Base-by-base conservation (phyloP, 352 stramenopile species). In the Pythium sukuiense region DNA sequence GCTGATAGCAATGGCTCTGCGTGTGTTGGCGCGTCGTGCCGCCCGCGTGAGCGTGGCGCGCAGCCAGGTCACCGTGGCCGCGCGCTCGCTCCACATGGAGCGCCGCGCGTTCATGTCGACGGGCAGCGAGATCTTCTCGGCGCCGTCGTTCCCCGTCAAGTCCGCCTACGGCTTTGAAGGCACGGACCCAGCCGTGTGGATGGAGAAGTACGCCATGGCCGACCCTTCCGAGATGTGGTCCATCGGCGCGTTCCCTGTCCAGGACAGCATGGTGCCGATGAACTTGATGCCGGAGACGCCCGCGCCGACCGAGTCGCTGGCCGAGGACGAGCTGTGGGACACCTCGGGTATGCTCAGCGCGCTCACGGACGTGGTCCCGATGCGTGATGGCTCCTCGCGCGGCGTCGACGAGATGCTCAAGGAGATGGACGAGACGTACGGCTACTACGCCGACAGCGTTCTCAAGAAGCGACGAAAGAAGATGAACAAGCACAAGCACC, bases 401-500 rank as follows among this genome's bases (percentile, higher is more conserved):
- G 63, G 76, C 52, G 72, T 88, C 33, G 85, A 85, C 65, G 75
- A 79, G 52, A 65, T 92, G 63, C 64, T 93, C 55, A 76, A 72
- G 43, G 78, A 91, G 63, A 76, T 92, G 74, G 81, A 90, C 65
- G 49, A 55, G 32, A 60, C 67, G 57, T 65, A 79, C 71, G 84
- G 82, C 45, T 92, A 92, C 74, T 73, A 85, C 63, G 85, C 85
- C 59, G 87, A 93, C 73, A 94, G 84, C 63, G 88, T 96, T 63
- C 70, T 95, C 63, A 93, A 93, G 80, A 96, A 96, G 67, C 78
- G 88, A 70, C 83, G 87, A 84, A 95, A 95, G 83, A 95, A 95
- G 78, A 96, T 96, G 88, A 96, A 94, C 85, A 96, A 96, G 85
- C 88, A 96, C 84, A 96, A 96, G 84, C 83, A 93, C 74, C 83